Evolutionary conservation across 1,139 yeast genomes (phyloP).

Genomic region (Suhomyces ambrosiae): DNA sequence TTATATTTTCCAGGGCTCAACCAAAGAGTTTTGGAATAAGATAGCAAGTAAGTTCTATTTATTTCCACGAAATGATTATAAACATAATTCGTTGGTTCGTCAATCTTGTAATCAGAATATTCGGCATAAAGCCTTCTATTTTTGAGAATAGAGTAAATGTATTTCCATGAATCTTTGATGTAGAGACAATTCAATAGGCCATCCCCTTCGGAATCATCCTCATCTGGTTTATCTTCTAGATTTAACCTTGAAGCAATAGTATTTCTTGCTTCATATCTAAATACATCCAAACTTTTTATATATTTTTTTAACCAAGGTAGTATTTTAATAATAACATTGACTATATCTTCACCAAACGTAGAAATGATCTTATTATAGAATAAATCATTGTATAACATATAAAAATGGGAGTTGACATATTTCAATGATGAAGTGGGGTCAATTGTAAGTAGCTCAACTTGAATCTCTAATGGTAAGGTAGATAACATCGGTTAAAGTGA

Average conservation of each 20-base stretch:
- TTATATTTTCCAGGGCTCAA: constrained; percentile 57
- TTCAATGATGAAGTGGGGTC: constrained; percentile 48
- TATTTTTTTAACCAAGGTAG: constrained; percentile 47
- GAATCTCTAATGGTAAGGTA: constrained; percentile 53
- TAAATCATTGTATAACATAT: constrained; percentile 52
- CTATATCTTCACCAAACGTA: constrained; percentile 46
- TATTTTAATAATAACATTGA: constrained; percentile 30
- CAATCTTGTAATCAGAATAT: constrained; percentile 51
- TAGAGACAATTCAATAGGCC: constrained; percentile 23
- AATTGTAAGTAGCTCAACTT: constrained; percentile 39
- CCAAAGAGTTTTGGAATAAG: constrained; percentile 48
- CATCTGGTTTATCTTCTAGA: constrained; percentile 19
- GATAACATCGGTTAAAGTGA: constrained; percentile 13
- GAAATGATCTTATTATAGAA: constrained; percentile 45
- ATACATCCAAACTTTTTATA: constrained; percentile 51
- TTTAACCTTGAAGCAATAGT: constrained; percentile 36
- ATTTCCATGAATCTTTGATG: constrained; percentile 57
- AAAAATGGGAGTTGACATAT: constrained; percentile 44
- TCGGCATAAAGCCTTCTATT: constrained; percentile 58
- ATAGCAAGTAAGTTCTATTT: constrained; percentile 51
- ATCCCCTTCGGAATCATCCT: constrained; percentile 1
- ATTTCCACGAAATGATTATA: constrained; percentile 50
- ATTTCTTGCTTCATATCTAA: constrained; percentile 38
- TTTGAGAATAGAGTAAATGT: constrained; percentile 51
- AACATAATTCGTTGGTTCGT: constrained; percentile 51